These are phyloP conservation scores for Astrephomene gubernaculifera DNA, from an alignment of 139 green algal genomes.

Conservation along the genomic window DNA sequence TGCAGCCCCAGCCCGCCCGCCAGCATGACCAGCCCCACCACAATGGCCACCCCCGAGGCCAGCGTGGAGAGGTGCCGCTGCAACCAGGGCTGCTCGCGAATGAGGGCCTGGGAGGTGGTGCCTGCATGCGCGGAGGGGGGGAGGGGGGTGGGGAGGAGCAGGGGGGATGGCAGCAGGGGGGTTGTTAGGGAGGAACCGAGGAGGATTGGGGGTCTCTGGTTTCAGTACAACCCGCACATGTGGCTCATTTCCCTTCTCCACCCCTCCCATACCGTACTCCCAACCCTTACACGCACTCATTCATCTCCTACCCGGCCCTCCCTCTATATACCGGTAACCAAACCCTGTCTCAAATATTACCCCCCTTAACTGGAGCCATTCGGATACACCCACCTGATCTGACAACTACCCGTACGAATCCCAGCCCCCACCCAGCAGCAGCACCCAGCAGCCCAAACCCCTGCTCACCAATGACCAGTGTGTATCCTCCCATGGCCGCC, in stretches of 20 bases:
- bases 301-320: no score
- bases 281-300: no score
- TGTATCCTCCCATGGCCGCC: slow-evolving; percentile 96
- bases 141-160: neutral
- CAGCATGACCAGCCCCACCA: slow-evolving; percentile 78
- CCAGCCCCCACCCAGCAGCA: neutral
- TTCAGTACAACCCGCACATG: no score
- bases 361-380: no score
- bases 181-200: neutral
- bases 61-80: slow-evolving; percentile 77
- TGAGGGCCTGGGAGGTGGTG: slow-evolving; percentile 78
- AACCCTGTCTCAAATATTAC: no score
- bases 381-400: no score
- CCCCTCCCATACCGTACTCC: no score
- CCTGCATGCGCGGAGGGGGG: slow-evolving; percentile 37
- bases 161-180: neutral
- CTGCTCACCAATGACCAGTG: slow-evolving; percentile 80
- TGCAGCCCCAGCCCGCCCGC: slow-evolving; percentile 69
- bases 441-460: neutral
- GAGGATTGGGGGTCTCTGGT: no score
- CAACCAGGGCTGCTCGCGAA: slow-evolving; percentile 75
- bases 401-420: neutral
- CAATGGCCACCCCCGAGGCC: slow-evolving; percentile 76
- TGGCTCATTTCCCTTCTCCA: no score
- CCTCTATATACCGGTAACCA: no score